These are phyloP conservation scores for Russula foetens DNA, from an alignment of 768 basidiomycete species.

Conservation along the genomic window DNA sequence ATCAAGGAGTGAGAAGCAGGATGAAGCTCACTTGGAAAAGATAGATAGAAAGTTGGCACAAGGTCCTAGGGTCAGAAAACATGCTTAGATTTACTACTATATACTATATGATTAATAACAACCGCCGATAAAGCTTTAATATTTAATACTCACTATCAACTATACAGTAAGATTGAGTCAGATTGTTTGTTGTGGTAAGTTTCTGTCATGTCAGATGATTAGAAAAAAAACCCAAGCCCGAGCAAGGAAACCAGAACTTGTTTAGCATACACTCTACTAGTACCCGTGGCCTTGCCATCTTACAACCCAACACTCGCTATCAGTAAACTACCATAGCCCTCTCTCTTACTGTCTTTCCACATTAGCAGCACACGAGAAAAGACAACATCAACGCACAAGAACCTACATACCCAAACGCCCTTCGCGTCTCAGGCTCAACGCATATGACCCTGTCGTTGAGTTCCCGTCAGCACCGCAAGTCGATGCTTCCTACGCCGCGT, in stretches of 20 bases:
- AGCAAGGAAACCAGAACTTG: background rate
- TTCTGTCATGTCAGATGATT: too few relatives aligned
- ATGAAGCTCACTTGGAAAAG: background rate
- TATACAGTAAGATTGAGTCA: too few relatives aligned
- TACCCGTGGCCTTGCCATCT: background rate
- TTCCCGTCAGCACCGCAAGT: constrained; percentile 9
- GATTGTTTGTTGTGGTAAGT: too few relatives aligned
- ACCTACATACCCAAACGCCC: background rate
- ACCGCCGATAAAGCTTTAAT: too few relatives aligned
- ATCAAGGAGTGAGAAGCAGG: constrained; percentile 2
- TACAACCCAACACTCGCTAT: background rate
- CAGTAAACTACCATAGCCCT: background rate
- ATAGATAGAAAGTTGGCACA: background rate
- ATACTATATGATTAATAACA: too few relatives aligned
- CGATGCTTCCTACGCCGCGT: constrained; percentile 10
- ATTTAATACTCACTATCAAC: too few relatives aligned
- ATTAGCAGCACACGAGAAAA: background rate
- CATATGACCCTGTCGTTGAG: constrained; percentile 3
- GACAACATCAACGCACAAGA: background rate
- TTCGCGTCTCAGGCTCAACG: background rate
- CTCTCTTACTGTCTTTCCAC: too few relatives aligned
- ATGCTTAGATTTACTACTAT: background rate
- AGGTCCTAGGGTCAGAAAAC: background rate
- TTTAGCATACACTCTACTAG: background rate
- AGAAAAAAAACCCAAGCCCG: background rate